Percentiles rank a stretch among this genome's conserved stretches.
phyloP scores from a whole-genome alignment of 1,284 basidiomycete genomes.

The Hypsizygus ulmarius region DNA sequence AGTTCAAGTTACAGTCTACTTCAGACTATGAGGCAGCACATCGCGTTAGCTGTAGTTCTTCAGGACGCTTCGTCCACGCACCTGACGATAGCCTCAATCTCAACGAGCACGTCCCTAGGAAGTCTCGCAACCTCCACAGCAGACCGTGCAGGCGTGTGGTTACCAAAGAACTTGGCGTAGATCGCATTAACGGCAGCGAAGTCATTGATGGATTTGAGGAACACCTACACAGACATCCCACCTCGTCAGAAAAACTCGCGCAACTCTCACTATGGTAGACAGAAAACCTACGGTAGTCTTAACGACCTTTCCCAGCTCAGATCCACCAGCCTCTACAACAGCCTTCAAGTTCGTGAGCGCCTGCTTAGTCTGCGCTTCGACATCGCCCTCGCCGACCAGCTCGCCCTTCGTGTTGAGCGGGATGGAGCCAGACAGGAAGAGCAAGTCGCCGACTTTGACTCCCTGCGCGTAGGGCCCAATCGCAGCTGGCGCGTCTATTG shows the following conservation, averaged over 20 bases:
- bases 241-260: neutral
- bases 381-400: slow-evolving; percentile 69
- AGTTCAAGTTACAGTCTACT: neutral
- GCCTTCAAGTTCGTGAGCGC: slow-evolving; percentile 85
- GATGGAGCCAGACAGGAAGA: slow-evolving; percentile 91
- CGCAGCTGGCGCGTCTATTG: slow-evolving; percentile 76
- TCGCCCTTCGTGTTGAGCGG: slow-evolving; percentile 75
- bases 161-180: slow-evolving; percentile 81
- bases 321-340: slow-evolving; percentile 82
- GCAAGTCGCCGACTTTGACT: slow-evolving; percentile 79
- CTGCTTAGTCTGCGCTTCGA: slow-evolving; percentile 84
- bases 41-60: slow-evolving; percentile 5
- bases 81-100: slow-evolving; percentile 89
- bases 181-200: slow-evolving; percentile 82
- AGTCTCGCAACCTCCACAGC: slow-evolving; percentile 73
- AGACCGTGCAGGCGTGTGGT: slow-evolving; percentile 90
- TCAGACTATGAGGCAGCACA: neutral
- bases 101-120: slow-evolving; percentile 67
- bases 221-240: slow-evolving; percentile 54
- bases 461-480: slow-evolving; percentile 93
- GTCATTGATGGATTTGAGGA: slow-evolving; percentile 91
- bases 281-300: slow-evolving; percentile 73
- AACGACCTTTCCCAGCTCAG: slow-evolving; percentile 73
- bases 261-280: neutral
- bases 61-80: slow-evolving; percentile 26